Conservation (phyloP, 1,139 yeast genomes). For the Zygosaccharomyces sapae region DNA sequence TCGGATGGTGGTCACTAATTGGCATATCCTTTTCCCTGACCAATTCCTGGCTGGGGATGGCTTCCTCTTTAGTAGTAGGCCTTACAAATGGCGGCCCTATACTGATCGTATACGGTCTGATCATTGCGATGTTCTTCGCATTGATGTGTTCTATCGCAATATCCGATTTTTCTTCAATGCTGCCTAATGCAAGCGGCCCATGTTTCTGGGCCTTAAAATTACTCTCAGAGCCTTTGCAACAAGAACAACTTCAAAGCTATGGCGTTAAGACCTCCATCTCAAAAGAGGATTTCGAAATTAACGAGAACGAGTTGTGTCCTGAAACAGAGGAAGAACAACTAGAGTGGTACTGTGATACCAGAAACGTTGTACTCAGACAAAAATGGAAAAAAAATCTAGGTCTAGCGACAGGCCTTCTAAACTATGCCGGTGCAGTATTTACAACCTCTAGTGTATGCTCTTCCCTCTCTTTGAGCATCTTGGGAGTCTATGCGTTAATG, state of each 20-base stretch:
- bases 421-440: slow-evolving; percentile 49
- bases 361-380: slow-evolving; percentile 38
- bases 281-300: not conserved
- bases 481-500: slow-evolving; percentile 48
- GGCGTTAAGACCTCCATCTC: not conserved
- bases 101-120: slow-evolving; percentile 45
- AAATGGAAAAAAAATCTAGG: slow-evolving; percentile 29
- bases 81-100: slow-evolving; percentile 50
- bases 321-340: slow-evolving; percentile 6
- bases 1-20: slow-evolving; percentile 50
- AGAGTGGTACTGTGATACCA: slow-evolving; percentile 6
- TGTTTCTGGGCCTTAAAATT: slow-evolving; percentile 57
- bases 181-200: slow-evolving; percentile 59
- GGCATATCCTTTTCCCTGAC: slow-evolving; percentile 51
- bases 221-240: slow-evolving; percentile 40
- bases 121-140: slow-evolving; percentile 49
- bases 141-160: slow-evolving; percentile 45
- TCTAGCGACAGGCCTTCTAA: slow-evolving; percentile 18
- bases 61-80: slow-evolving; percentile 48
- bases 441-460: slow-evolving; percentile 54
- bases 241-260: slow-evolving; percentile 3
- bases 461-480: slow-evolving; percentile 46
- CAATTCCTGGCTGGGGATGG: slow-evolving; percentile 52
- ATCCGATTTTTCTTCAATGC: slow-evolving; percentile 51
- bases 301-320: not conserved